Base-by-base conservation (phyloP, 306 rosid species). In the Glycine tomentella region DNA sequence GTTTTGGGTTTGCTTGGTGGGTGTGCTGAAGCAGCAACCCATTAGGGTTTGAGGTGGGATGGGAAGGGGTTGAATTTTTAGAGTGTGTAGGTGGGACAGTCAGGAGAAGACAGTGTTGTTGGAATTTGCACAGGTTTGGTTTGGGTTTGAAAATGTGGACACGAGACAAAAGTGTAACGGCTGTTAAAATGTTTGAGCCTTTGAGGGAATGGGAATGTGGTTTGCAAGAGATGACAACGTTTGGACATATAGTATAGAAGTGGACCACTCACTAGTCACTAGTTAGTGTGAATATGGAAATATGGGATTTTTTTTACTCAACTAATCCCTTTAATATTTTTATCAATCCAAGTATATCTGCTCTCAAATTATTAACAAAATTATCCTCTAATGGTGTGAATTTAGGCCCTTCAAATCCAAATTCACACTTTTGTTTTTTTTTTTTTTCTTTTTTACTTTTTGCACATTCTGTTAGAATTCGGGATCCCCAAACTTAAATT, bases 21-120 rank as follows among this genome's bases (percentile, higher is more conserved):
- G 14, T 80, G 71, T 86, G 95, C 92, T 92, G 11, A 88, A 74
- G 84, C 93, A 95, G 86, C 97, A 93, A 80, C 99, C 99, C 99
- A 95, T 93, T 83, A 76, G 87, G 75, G 67, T 33, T 72, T 38
- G 71, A 83, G 75, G 78, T 42, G 45, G 84, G 75, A 8, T 0
- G 42, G 61, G 34, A 75, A 81, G 62, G 61, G 34, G 70, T 64
- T 62, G 62, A 62, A 51, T 6, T 77, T 77, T 36, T 4, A 58
- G 90, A 86, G 81, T 33, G 78, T 64, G 63, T 66, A 9, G 55
- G 51, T 42, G n/a, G 62, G 40, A 4, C 33, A 61, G 61, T 14
- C 36, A 65, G 4, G 66, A 48, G 83, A 65, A 48, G 85, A 58
- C 9, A 50, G 82, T 55, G 78, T 74, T 51, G 83, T 76, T 74